Evolutionary conservation across 805 yeast species (phyloP).

Genomic region (Candida schatavii): DNA sequence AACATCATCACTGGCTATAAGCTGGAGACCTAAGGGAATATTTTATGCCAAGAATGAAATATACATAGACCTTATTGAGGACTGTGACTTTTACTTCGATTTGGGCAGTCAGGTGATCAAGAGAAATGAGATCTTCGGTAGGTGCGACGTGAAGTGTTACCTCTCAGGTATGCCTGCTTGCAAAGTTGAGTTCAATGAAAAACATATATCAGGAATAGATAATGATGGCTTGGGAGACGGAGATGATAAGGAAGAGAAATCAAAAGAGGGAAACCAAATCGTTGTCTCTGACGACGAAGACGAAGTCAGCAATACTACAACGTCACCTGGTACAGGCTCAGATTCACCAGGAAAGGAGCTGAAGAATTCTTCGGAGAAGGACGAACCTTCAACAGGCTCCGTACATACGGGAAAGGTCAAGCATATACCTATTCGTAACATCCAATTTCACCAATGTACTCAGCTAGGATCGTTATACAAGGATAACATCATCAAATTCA

Average conservation of each 20-base stretch:
- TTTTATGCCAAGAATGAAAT: constrained; percentile 44
- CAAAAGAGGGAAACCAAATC: constrained; percentile 3
- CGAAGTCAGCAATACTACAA: constrained; percentile 7
- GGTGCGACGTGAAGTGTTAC: constrained; percentile 34
- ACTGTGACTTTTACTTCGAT: constrained; percentile 35
- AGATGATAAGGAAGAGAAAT: constrained; percentile 8
- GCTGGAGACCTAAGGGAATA: constrained; percentile 46
- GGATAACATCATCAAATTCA: constrained; percentile 67
- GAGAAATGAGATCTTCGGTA: constrained; percentile 33
- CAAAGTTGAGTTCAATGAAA: constrained; percentile 40
- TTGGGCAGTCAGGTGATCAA: constrained; percentile 24
- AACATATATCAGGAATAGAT: constrained; percentile 32
- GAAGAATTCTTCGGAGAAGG: neutral
- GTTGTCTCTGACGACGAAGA: constrained; percentile 8
- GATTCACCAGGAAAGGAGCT: neutral
- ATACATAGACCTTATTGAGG: constrained; percentile 40
- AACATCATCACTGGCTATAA: constrained; percentile 61
- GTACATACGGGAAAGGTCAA: neutral
- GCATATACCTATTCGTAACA: constrained; percentile 33
- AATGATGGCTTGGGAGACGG: constrained; percentile 15
- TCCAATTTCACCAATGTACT: constrained; percentile 66
- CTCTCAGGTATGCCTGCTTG: constrained; percentile 46
- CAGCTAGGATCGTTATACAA: constrained; percentile 64
- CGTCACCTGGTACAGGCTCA: neutral
- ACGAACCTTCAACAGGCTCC: neutral